A percentile compares a stretch with the other conserved stretches of the same genome.
These are phyloP conservation scores for Aspergillus sp. DNA, from an alignment of 2,329 filamentous ascomycete species.

Conservation along the genomic window DNA sequence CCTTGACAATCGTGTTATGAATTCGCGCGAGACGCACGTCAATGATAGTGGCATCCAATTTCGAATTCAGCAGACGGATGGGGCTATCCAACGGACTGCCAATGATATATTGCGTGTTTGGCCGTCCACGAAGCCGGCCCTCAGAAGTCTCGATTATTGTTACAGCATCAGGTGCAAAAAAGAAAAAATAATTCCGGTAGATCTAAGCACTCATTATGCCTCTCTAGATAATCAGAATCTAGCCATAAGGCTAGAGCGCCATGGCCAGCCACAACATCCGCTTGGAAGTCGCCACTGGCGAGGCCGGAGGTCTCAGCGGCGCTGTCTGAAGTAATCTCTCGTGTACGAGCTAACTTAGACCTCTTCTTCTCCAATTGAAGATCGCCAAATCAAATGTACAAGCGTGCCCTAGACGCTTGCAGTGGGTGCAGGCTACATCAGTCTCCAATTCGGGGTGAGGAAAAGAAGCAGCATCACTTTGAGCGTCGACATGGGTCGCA, in stretches of 20 bases:
- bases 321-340: too few relatives aligned
- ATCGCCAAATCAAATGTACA: not conserved
- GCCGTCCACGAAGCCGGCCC: too few relatives aligned
- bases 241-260: too few relatives aligned
- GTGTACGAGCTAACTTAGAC: too few relatives aligned
- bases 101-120: not conserved
- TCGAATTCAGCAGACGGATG: not conserved
- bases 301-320: too few relatives aligned
- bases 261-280: too few relatives aligned
- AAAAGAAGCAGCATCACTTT: slow-evolving; percentile 19
- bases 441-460: not conserved
- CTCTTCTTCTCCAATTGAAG: not conserved
- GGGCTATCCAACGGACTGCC: not conserved
- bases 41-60: not conserved
- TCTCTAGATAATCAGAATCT: too few relatives aligned
- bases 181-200: too few relatives aligned
- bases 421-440: not conserved
- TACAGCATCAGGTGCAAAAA: too few relatives aligned
- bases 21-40: not conserved
- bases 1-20: not conserved
- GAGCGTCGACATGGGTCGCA: slow-evolving; percentile 20
- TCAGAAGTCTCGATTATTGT: too few relatives aligned
- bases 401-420: not conserved
- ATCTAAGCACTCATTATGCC: too few relatives aligned
- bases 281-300: too few relatives aligned